phyloP scores from a whole-genome alignment of 352 stramenopile genomes.

The Phytophthora kernoviae region DNA sequence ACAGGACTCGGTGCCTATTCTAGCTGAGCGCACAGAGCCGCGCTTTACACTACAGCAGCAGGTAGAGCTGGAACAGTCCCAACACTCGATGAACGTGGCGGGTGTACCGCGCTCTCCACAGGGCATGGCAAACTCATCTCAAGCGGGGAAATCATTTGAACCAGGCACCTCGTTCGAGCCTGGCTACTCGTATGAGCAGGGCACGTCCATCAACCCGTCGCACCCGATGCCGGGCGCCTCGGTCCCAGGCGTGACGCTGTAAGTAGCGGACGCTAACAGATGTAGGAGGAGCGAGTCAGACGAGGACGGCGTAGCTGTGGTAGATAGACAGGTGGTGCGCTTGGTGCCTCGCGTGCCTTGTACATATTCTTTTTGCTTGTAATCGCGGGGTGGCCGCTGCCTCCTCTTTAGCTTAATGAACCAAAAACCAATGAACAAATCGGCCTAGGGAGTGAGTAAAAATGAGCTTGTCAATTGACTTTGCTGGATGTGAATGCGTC shows the following conservation, averaged over 20 bases:
- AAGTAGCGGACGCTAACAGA: conserved; percentile 26
- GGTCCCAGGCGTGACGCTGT: conserved; percentile 47
- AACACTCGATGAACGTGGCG: conserved; percentile 26
- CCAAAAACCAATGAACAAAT: conserved; percentile 18
- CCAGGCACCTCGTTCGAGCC: conserved; percentile 28
- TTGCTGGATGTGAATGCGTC: background rate
- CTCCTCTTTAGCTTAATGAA: conserved; percentile 37
- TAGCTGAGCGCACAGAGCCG: conserved; percentile 39
- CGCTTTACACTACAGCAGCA: conserved; percentile 49
- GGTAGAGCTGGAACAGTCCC: conserved; percentile 34
- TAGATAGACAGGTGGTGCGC: conserved; percentile 12
- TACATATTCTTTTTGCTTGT: conserved; percentile 40
- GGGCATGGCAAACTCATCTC: conserved; percentile 20
- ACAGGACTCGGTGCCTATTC: conserved; percentile 37
- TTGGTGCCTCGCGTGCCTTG: conserved; percentile 17
- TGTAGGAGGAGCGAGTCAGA: conserved; percentile 5
- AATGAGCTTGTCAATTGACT: no score
- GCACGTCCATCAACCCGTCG: conserved; percentile 9
- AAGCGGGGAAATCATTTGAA: conserved; percentile 27
- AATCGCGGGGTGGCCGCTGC: conserved; percentile 19
- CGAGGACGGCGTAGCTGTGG: conserved; percentile 8
- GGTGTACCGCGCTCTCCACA: conserved; percentile 33
- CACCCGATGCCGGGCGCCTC: conserved; percentile 23
- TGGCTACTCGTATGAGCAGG: conserved; percentile 20
- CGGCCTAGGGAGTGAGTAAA: conserved; percentile 16